These are phyloP conservation scores for Tulasnella calospora DNA, from an alignment of 768 basidiomycete species.

Conservation along the genomic window DNA sequence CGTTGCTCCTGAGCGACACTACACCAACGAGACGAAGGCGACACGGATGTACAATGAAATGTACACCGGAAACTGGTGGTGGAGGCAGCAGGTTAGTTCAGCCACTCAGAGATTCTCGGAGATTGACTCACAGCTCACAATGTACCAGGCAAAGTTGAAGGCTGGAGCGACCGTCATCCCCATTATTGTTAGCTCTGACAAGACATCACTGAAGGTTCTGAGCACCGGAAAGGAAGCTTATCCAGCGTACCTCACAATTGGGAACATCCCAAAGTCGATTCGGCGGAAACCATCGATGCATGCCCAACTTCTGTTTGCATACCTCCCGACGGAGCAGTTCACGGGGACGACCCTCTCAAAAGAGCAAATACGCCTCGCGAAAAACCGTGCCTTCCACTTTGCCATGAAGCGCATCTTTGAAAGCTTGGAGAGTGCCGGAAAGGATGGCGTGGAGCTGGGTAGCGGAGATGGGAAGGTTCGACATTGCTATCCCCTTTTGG, in stretches of 20 bases:
- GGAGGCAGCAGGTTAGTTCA: conserved; percentile 36
- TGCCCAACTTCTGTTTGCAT: conserved; percentile 40
- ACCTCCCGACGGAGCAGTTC: conserved; percentile 40
- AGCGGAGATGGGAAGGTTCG: conserved; percentile 40
- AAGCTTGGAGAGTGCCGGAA: conserved; percentile 36
- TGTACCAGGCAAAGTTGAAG: neutral
- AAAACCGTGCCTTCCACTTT: conserved; percentile 38
- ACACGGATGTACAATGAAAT: conserved; percentile 38
- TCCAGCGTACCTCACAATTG: conserved; percentile 45
- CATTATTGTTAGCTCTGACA: conserved; percentile 47
- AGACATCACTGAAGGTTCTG: conserved; percentile 41
- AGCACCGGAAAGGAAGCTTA: conserved; percentile 41
- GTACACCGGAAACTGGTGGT: conserved; percentile 42
- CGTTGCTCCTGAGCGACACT: conserved; percentile 37
- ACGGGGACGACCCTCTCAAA: conserved; percentile 33
- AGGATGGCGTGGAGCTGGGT: conserved; percentile 36
- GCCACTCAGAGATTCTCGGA: no score
- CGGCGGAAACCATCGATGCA: conserved; percentile 38
- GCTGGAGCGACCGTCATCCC: conserved; percentile 39
- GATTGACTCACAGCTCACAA: neutral
- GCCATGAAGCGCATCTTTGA: conserved; percentile 38
- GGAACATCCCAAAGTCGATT: conserved; percentile 43
- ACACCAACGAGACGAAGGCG: conserved; percentile 16
- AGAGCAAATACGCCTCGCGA: conserved; percentile 35
- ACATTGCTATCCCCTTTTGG: conserved; percentile 41